Conservation (phyloP, 495 filamentous ascomycete genomes). For the Podospora didyma region DNA sequence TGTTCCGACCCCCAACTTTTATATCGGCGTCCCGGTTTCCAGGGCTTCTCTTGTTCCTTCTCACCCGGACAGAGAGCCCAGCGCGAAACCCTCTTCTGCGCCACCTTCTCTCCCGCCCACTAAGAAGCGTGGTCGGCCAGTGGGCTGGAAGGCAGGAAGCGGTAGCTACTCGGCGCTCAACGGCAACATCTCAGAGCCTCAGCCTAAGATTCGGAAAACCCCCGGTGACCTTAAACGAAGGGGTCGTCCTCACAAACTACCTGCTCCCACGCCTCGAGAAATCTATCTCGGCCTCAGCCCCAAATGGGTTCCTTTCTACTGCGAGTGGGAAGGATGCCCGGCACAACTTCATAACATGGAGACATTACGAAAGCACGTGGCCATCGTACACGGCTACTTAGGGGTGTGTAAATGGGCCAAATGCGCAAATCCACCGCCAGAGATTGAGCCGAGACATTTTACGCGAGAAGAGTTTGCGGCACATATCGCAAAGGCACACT, state of each 20-base stretch:
- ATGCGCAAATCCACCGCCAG: constrained; percentile 17
- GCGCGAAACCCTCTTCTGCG: not conserved
- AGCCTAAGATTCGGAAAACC: constrained; percentile 16
- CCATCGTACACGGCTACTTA: constrained; percentile 45
- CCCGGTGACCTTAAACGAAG: constrained; percentile 15
- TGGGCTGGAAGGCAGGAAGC: constrained; percentile 24
- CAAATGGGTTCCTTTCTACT: constrained; percentile 27
- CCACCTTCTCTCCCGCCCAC: not conserved
- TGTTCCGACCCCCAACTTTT: not conserved
- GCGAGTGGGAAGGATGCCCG: constrained; percentile 48
- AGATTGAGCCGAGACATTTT: not conserved
- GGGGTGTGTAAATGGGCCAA: constrained; percentile 32
- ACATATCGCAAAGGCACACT: constrained; percentile 60
- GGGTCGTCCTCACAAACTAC: constrained; percentile 18
- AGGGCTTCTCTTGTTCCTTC: not conserved
- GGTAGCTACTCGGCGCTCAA: constrained; percentile 14
- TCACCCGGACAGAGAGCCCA: not conserved
- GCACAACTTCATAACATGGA: constrained; percentile 72
- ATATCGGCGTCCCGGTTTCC: not conserved
- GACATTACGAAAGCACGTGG: constrained; percentile 63
- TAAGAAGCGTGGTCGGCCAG: constrained; percentile 28
- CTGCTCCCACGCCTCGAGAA: constrained; percentile 17
- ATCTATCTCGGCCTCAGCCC: constrained; percentile 19
- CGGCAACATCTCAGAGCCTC: not conserved
- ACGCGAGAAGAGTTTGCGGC: constrained; percentile 44